Evolutionary conservation across 1,284 basidiomycete species (phyloP).

Genomic region (Amylostereum chailletii): DNA sequence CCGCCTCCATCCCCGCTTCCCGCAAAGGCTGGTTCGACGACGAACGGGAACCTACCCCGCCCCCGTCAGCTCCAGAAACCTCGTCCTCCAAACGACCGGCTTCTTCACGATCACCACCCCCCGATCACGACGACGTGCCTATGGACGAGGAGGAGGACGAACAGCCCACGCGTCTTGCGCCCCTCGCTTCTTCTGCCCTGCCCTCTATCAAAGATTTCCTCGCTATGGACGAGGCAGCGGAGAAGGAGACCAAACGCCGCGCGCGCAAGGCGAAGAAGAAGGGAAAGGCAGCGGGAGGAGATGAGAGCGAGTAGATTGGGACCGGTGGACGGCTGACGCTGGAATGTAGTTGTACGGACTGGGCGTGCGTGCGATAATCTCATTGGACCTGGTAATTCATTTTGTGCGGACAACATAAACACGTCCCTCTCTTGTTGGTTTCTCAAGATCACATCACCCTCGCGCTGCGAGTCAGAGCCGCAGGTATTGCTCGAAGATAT

Average conservation of each 20-base stretch:
- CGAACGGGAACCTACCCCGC: constrained; percentile 9
- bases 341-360: constrained; percentile 40
- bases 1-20: constrained; percentile 1
- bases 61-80: constrained; percentile 4
- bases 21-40: constrained; percentile 14
- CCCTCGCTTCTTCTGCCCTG: constrained; percentile 65
- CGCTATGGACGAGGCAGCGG: constrained; percentile 60
- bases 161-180: constrained; percentile 46
- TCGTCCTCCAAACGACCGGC: constrained; percentile 11
- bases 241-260: constrained; percentile 53
- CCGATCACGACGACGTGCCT: constrained; percentile 15
- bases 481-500: too few relatives aligned
- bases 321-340: constrained; percentile 3
- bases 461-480: too few relatives aligned
- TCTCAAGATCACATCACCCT: too few relatives aligned
- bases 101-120: constrained; percentile 8
- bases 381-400: too few relatives aligned
- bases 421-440: too few relatives aligned
- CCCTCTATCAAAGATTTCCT: constrained; percentile 78
- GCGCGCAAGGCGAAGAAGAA: constrained; percentile 66
- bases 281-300: constrained; percentile 28
- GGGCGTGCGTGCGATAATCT: too few relatives aligned
- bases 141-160: constrained; percentile 31
- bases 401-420: too few relatives aligned
- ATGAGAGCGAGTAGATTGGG: constrained; percentile 35